Base-by-base conservation (phyloP, 176 grass and related monocot species). In the Aegilops umbellulata region DNA sequence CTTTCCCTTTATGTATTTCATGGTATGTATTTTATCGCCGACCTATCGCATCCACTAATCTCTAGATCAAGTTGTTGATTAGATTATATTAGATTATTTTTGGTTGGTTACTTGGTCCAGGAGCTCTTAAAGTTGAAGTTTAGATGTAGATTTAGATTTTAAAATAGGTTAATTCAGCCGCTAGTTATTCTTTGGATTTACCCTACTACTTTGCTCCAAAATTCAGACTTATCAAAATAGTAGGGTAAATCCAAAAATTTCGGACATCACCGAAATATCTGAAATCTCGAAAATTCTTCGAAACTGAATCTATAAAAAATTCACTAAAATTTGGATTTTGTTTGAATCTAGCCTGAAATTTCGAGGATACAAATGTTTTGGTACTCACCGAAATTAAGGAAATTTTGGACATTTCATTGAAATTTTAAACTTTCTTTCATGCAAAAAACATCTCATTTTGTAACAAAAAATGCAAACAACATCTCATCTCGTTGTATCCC, bases 1-100 rank as follows among this genome's bases (percentile, higher is more conserved):
- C 81, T 96, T 91, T 81, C 89, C 94, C 8, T 96, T 91, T 79
- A 77, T 96, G 49, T 96, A 96, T 82, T 96, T 96, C 73, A 91
- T 96, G 91, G 94, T 93, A 88, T 34, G 90, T 16, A 32, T 42
- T 39, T 19, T 6, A 16, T 38, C 27, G 16, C 10, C 14, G 1
- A 3, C 71, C 39, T 74, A 47, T 8, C 3, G 16, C 71, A 74
- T 74, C 39, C 25, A 74, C 23, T 74, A 47, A 67, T 32, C 13
- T 31, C 64, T 66, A 8, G 27, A 31, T 66, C 65, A 32, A 32
- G 65, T 67, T 32, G 29, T 9, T 11, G 20, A 22, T 19, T 69
- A 34, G 30, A 68, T 35, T 35, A 34, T 17, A 9, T 68, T 20
- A 34, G 30, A 4, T 69, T 6, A 22, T 3, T 7, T 65, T 65